A percentile compares a stretch with the other conserved stretches of the same genome.
Conservation (phyloP, 495 filamentous ascomycete species). For the Penicillium manginii region DNA sequence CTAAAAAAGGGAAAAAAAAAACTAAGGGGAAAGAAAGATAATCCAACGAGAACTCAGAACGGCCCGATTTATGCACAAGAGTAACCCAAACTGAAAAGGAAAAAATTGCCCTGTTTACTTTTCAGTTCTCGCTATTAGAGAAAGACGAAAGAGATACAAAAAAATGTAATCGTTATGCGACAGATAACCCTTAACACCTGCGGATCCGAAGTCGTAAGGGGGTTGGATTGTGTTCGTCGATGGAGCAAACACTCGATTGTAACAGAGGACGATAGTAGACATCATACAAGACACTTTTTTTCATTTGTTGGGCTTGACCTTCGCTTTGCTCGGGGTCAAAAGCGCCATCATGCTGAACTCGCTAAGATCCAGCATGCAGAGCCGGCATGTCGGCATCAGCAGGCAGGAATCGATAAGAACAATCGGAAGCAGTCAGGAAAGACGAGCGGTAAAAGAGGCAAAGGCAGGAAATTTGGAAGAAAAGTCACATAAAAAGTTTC, state of each 20-base stretch:
- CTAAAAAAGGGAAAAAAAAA: not conserved
- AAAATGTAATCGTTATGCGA: not conserved
- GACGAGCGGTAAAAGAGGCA: not conserved
- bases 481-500: constrained; percentile 35
- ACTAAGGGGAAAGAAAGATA: not conserved
- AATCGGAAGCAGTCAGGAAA: not conserved
- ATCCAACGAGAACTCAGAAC: constrained; percentile 4
- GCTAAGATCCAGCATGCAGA: constrained; percentile 20
- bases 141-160: constrained; percentile 13
- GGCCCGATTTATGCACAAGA: constrained; percentile 26
- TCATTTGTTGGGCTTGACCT: constrained; percentile 21
- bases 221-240: not conserved
- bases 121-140: too few species aligned
- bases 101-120: constrained; percentile 9
- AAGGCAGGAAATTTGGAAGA: not conserved
- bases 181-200: not conserved
- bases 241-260: not conserved
- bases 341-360: constrained; percentile 24
- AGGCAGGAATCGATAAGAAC: not conserved
- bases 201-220: not conserved
- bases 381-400: not conserved
- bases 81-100: not conserved
- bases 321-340: constrained; percentile 20
- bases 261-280: constrained; percentile 12
- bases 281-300: constrained; percentile 26